These are phyloP conservation scores for Abortiporus biennis DNA, from an alignment of 1,284 basidiomycete species.

Conservation along the genomic window DNA sequence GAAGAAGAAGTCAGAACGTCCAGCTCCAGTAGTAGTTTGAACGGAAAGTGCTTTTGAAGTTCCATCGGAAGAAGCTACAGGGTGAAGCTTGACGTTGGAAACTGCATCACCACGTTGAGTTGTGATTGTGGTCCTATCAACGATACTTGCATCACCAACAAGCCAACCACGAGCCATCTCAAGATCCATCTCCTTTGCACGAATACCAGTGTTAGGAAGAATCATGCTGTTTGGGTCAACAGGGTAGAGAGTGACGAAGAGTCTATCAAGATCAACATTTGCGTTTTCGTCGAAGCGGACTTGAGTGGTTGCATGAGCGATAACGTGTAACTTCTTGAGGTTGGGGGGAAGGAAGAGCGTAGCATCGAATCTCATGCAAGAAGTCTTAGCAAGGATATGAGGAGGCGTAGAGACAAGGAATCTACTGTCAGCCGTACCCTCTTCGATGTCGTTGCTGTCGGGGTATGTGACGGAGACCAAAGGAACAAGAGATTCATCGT, in stretches of 20 bases:
- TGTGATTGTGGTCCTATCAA: slow-evolving; percentile 33
- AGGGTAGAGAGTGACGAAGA: slow-evolving; percentile 38
- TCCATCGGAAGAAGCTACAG: slow-evolving; percentile 22
- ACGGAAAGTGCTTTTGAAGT: slow-evolving; percentile 32
- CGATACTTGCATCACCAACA: slow-evolving; percentile 46
- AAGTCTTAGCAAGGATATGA: slow-evolving; percentile 11
- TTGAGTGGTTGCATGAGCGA: slow-evolving; percentile 35
- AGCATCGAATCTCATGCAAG: slow-evolving; percentile 51
- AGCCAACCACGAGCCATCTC: slow-evolving; percentile 51
- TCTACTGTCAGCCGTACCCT: slow-evolving; percentile 28
- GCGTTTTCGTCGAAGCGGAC: slow-evolving; percentile 43
- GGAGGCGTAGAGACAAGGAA: slow-evolving; percentile 26
- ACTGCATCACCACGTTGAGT: slow-evolving; percentile 48
- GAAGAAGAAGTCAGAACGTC: slow-evolving; percentile 44
- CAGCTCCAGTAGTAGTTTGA: slow-evolving; percentile 41
- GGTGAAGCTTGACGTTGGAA: slow-evolving; percentile 41
- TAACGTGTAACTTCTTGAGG: slow-evolving; percentile 40
- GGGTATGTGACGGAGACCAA: slow-evolving; percentile 28
- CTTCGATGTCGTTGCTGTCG: slow-evolving; percentile 23
- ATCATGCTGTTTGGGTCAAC: slow-evolving; percentile 36
- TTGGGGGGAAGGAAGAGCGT: slow-evolving; percentile 41
- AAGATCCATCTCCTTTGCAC: slow-evolving; percentile 32
- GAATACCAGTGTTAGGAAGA: slow-evolving; percentile 34
- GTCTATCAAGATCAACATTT: slow-evolving; percentile 31
- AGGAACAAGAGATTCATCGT: slow-evolving; percentile 33